Conservation (phyloP, 176 grass and related monocot species). For the Lolium rigidum region DNA sequence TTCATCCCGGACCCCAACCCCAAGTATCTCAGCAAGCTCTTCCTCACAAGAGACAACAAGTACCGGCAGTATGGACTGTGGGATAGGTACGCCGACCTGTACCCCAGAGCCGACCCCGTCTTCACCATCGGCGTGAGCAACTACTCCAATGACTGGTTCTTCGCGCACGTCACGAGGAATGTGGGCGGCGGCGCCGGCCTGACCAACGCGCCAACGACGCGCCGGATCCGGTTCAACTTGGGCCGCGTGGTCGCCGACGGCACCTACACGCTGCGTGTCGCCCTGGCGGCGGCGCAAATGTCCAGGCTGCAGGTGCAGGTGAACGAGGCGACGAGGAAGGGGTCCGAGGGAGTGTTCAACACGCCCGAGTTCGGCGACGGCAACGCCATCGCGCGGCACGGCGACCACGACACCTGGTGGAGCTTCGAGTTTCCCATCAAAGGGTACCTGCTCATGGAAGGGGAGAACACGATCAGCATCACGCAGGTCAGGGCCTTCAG, state of each 20-base stretch:
- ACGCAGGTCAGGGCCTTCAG: constrained; percentile 38
- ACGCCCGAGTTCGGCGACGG: constrained; percentile 54
- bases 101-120: constrained; percentile 55
- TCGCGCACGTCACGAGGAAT: constrained; percentile 73
- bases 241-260: background rate
- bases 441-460: constrained; percentile 42
- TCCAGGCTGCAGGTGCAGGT: constrained; percentile 51
- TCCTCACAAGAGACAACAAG: constrained; percentile 56
- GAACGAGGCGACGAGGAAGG: background rate
- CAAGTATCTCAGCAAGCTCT: constrained; percentile 61
- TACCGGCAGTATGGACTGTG: constrained; percentile 89
- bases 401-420: constrained; percentile 54
- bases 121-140: constrained; percentile 67
- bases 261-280: constrained; percentile 55
- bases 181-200: background rate
- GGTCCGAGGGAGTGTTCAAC: constrained; percentile 22
- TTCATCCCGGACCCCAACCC: constrained; percentile 65
- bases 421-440: constrained; percentile 46
- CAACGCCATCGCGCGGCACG: constrained; percentile 70
- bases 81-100: constrained; percentile 78
- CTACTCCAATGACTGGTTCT: constrained; percentile 84
- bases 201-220: constrained; percentile 34
- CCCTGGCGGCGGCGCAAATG: constrained; percentile 52
- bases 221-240: constrained; percentile 56
- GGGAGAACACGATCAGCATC: constrained; percentile 57